Evolutionary conservation across 768 basidiomycete species (phyloP), one percentile per base, ranked within the genome.

Genomic region (Tephrocybe sp.): DNA sequence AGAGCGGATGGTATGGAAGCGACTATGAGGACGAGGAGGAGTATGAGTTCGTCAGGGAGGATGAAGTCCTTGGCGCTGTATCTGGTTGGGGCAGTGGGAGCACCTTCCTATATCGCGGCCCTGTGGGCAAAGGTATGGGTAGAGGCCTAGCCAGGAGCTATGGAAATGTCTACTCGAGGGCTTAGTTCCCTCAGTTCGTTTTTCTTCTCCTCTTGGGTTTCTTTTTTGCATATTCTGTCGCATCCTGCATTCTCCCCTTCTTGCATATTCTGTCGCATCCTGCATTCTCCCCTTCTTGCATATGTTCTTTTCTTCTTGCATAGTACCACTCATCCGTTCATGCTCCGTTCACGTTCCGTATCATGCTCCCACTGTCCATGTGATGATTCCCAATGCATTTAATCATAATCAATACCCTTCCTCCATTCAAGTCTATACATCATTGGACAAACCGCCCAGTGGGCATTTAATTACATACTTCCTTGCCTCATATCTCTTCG

Each of bases 81-180:
- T 45, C 21, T 21, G 43, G 47, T 0, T 41, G 42, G 42, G 52
- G 46, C 15, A 22, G 12, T 15, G 47, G 21, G 3, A 22, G 30
- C 1, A 23, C 30, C 11, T 21, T 19, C 22, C 30, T 44, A 24
- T 49, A 42, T 25, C 31, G 41, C 8, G 40, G 34, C 11, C 29
- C 31, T 5, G 40, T 44, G 6, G 31, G 31, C 19, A 42, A 51
- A 15, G 49, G 45, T 4, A 43, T 54, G 49, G 41, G 49, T 4
- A 31, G 49, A 4, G 47, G 53, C 4, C 24, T 54, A 13, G 49
- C 48, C 2, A 46, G 16, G 34, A 54, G 53, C 16, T 53, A 53
- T 44, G 47, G 38, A 2, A 27, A 19, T n/a, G 25, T n/a, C 6
- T 23, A 49, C 36, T 36, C 1, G 22, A 29, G 42, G 22, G 15